Evolutionary conservation across 2,329 filamentous ascomycete species (phyloP), one percentile per base, ranked within the genome.

Genomic region (Aureobasidium sp.): DNA sequence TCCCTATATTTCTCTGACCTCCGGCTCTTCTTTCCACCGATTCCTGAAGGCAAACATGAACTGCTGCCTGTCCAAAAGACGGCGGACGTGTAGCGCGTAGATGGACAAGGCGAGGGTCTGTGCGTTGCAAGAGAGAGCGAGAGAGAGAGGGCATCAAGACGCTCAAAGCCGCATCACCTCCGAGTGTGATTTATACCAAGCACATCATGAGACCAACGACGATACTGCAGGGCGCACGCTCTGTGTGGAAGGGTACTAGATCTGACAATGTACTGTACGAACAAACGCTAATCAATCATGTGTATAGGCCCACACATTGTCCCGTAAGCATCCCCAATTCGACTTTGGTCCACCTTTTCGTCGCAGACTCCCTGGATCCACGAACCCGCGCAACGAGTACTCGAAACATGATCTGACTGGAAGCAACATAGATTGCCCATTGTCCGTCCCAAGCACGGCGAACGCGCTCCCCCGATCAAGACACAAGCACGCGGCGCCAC

Each of bases 401-500:
- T 6, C 24, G 10, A 17, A 39, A 24, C 25, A 16, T 10, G n/a
- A 3, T 50, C 44, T 48, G 44, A 48, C 32, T 11, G 19, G 7
- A 5, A 21, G 45, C 24, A 19, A 37, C 0, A 56, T 66, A 84
- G 74, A 64, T 76, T 82, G 56, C 86, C 79, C n/a, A 86, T 90
- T 61, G 73, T 80, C 40, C 71, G 64, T 72, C 63, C 78, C 70
- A 78, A 76, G 63, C 69, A 77, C 5, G 84, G 84, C 63, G 76
- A 87, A 62, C 79, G 77, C 59, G 74, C 79, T 3, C 80, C 79
- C 34, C 85, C 88, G 11, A 90, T 96, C 68, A 84, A 81, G 65
- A 96, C 90, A 14, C 87, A 91, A 69, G 90, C 90, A 32, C 87
- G 90, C 59, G 80, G 85, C 54, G 90, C 90, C 27, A 95, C 90